Conservation (phyloP, 2,329 filamentous ascomycete species). For the Biscogniauxia sp. region DNA sequence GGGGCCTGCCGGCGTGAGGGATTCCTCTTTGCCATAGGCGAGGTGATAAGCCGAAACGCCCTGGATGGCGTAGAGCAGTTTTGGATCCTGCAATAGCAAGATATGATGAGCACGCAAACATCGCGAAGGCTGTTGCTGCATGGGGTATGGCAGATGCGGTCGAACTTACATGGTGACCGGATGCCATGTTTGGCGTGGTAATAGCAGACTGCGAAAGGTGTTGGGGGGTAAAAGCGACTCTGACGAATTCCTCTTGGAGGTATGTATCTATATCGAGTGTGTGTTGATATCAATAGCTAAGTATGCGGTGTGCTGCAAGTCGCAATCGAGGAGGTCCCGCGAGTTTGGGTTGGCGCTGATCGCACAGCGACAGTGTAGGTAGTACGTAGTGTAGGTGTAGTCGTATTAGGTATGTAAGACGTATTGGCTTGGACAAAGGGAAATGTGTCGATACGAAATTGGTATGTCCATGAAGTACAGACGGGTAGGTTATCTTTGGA, state of each 20-base stretch:
- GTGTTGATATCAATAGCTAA: too few relatives aligned
- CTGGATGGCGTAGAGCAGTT: slow-evolving; percentile 68
- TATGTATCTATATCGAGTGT: neutral
- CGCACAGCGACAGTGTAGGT: neutral
- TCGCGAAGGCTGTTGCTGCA: neutral
- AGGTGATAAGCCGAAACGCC: slow-evolving; percentile 92
- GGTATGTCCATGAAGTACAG: slow-evolving; percentile 7
- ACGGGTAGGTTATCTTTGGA: neutral
- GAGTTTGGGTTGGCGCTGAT: neutral
- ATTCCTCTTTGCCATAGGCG: slow-evolving; percentile 78
- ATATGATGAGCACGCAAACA: slow-evolving; percentile 7
- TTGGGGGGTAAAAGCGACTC: neutral
- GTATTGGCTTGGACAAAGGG: too few relatives aligned
- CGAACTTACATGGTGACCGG: slow-evolving; percentile 42
- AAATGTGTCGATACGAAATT: neutral
- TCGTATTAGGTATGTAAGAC: too few relatives aligned
- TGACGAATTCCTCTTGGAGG: neutral
- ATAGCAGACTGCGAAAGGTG: neutral
- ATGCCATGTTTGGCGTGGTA: slow-evolving; percentile 36
- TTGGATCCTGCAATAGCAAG: slow-evolving; percentile 50
- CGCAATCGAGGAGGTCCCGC: neutral
- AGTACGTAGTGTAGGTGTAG: neutral
- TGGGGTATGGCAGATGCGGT: slow-evolving; percentile 4
- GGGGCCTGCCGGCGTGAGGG: slow-evolving; percentile 79
- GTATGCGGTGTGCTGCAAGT: neutral